A percentile compares a stretch with the other conserved stretches of the same genome.
phyloP scores from a whole-genome alignment of 208 protist species.

The Acanthamoeba triangularis region DNA sequence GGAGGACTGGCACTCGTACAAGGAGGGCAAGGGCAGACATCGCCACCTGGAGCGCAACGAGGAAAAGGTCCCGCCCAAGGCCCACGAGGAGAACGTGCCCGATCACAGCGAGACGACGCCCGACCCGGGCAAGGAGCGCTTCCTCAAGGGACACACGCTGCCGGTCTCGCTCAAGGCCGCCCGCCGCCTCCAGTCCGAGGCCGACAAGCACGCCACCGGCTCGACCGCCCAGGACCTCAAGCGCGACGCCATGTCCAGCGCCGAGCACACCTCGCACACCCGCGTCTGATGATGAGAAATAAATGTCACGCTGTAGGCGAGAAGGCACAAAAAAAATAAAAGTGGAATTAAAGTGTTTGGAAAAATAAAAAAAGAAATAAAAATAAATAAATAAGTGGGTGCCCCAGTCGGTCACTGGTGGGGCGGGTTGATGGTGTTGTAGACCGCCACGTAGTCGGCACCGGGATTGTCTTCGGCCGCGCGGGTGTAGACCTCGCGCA shows the following conservation, averaged over 20 bases:
- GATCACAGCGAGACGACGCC: neutral
- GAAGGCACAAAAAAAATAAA: neutral
- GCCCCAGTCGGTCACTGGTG: neutral
- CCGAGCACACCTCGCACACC: constrained; percentile 1
- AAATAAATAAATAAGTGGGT: too few species aligned
- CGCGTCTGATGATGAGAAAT: neutral
- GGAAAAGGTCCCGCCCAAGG: constrained; percentile 5
- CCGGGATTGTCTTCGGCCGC: neutral
- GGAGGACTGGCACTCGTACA: neutral
- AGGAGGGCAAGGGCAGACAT: neutral
- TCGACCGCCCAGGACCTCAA: neutral
- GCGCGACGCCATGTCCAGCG: neutral
- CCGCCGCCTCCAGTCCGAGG: neutral
- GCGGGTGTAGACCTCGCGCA: neutral
- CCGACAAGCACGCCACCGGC: neutral
- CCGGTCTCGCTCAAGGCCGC: neutral
- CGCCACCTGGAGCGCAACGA: constrained; percentile 1
- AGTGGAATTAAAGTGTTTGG: too few species aligned
- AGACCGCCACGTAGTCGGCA: neutral
- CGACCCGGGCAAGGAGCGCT: neutral
- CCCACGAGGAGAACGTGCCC: neutral
- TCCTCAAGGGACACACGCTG: neutral
- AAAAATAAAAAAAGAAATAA: too few species aligned
- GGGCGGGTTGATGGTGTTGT: constrained; percentile 28
- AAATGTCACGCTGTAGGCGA: neutral